A percentile compares a stretch with the other conserved stretches of the same genome.
phyloP scores from a whole-genome alignment of 2,329 filamentous ascomycete species.

The Zymoseptoria ardabiliae region DNA sequence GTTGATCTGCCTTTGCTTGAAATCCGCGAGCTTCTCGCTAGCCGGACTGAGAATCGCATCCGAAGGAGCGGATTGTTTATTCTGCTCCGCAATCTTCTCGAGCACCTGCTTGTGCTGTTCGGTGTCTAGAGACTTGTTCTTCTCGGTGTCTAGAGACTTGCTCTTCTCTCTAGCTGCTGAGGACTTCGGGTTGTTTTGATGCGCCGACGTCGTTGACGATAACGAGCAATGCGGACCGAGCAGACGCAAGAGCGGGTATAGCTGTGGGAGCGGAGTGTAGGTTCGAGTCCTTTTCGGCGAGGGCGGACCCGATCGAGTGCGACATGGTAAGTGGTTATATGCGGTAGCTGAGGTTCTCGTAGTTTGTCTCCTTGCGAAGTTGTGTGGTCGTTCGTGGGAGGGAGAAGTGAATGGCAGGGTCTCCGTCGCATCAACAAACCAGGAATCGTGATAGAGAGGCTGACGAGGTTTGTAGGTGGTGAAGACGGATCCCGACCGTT shows the following conservation, averaged over 20 bases:
- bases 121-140: no score
- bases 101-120: conserved; percentile 14
- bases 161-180: conserved; percentile 12
- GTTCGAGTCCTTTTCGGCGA: conserved; percentile 21
- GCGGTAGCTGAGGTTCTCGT: background rate
- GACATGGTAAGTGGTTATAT: conserved; percentile 3
- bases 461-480: no score
- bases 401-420: background rate
- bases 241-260: no score
- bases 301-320: conserved; percentile 17
- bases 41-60: conserved; percentile 85
- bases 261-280: no score
- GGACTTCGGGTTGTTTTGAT: conserved; percentile 8
- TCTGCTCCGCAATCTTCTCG: conserved; percentile 7
- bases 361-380: conserved; percentile 4
- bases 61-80: conserved; percentile 49
- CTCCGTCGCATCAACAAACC: background rate
- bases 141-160: conserved; percentile 14
- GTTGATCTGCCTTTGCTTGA: conserved; percentile 71
- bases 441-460: no score
- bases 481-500: no score
- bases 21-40: conserved; percentile 44
- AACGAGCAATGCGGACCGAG: no score
- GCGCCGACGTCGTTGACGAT: no score
- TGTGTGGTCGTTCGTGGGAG: conserved; percentile 4